These are phyloP conservation scores for Solanum rostratum DNA, from an alignment of 257 asterid species.

Conservation along the genomic window DNA sequence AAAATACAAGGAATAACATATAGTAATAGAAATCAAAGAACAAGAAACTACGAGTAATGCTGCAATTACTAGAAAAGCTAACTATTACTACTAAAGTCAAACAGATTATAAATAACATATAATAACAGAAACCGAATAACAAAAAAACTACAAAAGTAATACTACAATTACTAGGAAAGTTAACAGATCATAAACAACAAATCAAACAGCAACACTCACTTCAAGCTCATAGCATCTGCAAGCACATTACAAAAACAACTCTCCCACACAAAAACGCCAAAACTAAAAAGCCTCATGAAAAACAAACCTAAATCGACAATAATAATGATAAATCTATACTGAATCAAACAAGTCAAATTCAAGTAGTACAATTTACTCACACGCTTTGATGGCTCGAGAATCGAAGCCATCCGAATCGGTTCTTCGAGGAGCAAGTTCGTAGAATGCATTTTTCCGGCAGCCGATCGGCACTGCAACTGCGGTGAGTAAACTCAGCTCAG, in stretches of 20 bases:
- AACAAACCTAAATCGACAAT: neutral
- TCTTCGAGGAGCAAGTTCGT: constrained; percentile 78
- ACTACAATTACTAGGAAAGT: neutral
- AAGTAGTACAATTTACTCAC: constrained; percentile 21
- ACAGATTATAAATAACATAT: no score
- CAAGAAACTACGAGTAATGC: neutral
- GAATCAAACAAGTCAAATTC: neutral
- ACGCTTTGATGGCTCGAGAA: constrained; percentile 83
- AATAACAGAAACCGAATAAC: no score
- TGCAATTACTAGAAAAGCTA: no score
- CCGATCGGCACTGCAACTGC: neutral
- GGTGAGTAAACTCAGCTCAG: neutral
- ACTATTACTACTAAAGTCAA: no score
- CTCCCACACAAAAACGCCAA: neutral
- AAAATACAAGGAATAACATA: no score
- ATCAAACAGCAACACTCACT: constrained; percentile 1
- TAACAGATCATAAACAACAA: neutral
- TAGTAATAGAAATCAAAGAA: neutral
- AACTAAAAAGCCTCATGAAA: neutral
- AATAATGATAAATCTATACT: neutral
- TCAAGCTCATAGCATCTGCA: neutral
- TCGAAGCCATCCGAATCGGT: constrained; percentile 91
- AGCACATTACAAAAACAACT: neutral
- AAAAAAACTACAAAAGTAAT: no score
- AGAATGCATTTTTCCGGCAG: constrained; percentile 48